A percentile compares a stretch with the other conserved stretches of the same genome.
Conservation (phyloP, 495 filamentous ascomycete species). For the Terfezia claveryi region DNA sequence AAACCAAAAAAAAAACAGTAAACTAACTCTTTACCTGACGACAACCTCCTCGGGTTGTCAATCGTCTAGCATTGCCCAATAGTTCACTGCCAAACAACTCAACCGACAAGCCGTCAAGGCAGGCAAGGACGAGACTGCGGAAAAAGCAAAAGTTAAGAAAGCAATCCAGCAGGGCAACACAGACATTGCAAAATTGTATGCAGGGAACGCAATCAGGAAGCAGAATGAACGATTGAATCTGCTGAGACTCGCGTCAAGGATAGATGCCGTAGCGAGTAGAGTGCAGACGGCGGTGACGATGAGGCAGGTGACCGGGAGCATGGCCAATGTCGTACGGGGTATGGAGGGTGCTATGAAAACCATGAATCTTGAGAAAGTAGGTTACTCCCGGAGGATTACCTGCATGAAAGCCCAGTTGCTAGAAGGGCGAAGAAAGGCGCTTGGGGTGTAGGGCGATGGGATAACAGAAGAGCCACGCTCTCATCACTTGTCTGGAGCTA, state of each 20-base stretch:
- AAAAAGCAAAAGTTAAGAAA: conserved; percentile 70
- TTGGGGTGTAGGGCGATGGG: no score
- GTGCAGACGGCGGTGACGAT: conserved; percentile 48
- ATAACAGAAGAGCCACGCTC: background rate
- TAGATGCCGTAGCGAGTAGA: conserved; percentile 38
- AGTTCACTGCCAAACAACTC: conserved; percentile 73
- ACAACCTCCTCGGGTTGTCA: background rate
- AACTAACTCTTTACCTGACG: conserved; percentile 1
- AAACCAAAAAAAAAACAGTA: background rate
- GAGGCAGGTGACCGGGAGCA: conserved; percentile 39
- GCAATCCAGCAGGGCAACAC: conserved; percentile 41
- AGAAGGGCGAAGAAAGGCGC: no score
- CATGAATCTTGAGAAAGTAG: conserved; percentile 48
- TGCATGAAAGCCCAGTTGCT: no score
- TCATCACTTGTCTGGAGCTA: no score
- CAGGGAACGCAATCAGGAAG: conserved; percentile 68
- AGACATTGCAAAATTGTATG: conserved; percentile 63
- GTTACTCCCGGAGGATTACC: no score
- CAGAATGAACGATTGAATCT: conserved; percentile 45
- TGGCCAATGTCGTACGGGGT: conserved; percentile 40
- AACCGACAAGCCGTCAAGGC: conserved; percentile 63
- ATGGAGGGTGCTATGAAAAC: conserved; percentile 44
- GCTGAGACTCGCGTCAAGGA: conserved; percentile 33
- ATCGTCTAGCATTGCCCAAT: background rate
- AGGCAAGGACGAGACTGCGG: conserved; percentile 55